Percentiles rank a stretch among this genome's conserved stretches.
These are phyloP conservation scores for Penicillium sp. DNA, from an alignment of 2,329 filamentous ascomycete genomes.

Conservation along the genomic window DNA sequence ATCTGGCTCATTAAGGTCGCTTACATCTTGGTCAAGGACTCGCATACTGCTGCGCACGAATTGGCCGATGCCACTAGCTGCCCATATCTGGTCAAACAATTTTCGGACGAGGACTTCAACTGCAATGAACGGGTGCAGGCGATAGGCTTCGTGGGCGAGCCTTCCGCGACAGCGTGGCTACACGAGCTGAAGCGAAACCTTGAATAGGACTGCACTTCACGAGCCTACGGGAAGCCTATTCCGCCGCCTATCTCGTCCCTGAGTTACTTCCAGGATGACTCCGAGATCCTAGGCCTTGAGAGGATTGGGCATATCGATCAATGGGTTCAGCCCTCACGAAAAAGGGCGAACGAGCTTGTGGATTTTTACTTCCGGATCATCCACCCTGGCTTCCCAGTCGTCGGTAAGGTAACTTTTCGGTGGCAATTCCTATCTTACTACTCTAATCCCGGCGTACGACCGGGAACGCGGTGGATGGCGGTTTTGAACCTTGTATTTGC, in stretches of 20 bases:
- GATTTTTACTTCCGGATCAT: constrained; percentile 42
- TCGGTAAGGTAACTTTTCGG: constrained; percentile 42
- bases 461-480: constrained; percentile 44
- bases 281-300: constrained; percentile 38
- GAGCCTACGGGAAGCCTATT: constrained; percentile 20
- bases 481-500: constrained; percentile 50
- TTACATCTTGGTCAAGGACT: background rate
- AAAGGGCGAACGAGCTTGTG: constrained; percentile 43
- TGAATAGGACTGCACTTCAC: constrained; percentile 27
- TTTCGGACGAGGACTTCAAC: constrained; percentile 48
- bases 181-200: constrained; percentile 43
- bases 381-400: constrained; percentile 46
- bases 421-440: constrained; percentile 43
- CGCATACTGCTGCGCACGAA: constrained; percentile 3
- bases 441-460: constrained; percentile 32
- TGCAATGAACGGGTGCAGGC: constrained; percentile 41
- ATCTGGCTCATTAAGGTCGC: too few relatives aligned
- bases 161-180: constrained; percentile 48
- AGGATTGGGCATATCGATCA: constrained; percentile 41
- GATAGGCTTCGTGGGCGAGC: constrained; percentile 48
- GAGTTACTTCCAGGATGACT: constrained; percentile 46
- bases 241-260: constrained; percentile 30
- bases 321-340: constrained; percentile 36
- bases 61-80: constrained; percentile 24
- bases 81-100: constrained; percentile 41